Base-by-base conservation (phyloP, 192 early-diverging fungal genomes). In the Coemansia sp. region DNA sequence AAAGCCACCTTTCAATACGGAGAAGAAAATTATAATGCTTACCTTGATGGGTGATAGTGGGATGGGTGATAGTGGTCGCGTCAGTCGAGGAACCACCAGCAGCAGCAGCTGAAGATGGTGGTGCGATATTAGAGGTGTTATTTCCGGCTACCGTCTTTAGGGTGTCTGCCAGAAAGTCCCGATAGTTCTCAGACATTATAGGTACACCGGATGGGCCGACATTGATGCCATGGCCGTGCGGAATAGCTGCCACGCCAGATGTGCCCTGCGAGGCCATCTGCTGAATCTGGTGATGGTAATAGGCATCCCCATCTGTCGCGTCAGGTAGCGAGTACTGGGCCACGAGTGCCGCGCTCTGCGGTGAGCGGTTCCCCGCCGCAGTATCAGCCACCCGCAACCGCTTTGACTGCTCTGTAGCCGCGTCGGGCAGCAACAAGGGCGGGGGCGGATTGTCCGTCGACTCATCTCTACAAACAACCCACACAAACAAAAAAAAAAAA, bases 301-400 rank as follows among this genome's bases (percentile, higher is more conserved):
- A 64, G 9, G 46, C n/a, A 10, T 64, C 58, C 10, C 23, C 0
- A 10, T 64, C 37, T 3, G 48, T 36, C 19, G 25, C 27, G 31
- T 81, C 74, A 17, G 64, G 36, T 4, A 69, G 59, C 50, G 78
- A 69, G 58, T 73, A 76, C 53, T 67, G 69, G n/a, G 71, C 79
- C 11, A 69, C 71, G 31, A 82, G 72, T 7, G 79, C 79, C 7
- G 70, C 71, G 62, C 79, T 82, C 50, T 74, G 71, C 12, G 79
- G 79, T 27, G 79, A 82, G 53, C 74, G 63, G 31, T 34, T 57
- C 31, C 53, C 48, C 48, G 48, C 48, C 48, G 4, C 29, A 5
- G 53, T 4, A 32, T 57, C 53, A 34, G 53, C 53, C 29, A 31
- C 27, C 4, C 53, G 53, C 53, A 31, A 57, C 29, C 53, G 53